Conservation (phyloP, 306 rosid genomes). For the Cicer arietinum region DNA sequence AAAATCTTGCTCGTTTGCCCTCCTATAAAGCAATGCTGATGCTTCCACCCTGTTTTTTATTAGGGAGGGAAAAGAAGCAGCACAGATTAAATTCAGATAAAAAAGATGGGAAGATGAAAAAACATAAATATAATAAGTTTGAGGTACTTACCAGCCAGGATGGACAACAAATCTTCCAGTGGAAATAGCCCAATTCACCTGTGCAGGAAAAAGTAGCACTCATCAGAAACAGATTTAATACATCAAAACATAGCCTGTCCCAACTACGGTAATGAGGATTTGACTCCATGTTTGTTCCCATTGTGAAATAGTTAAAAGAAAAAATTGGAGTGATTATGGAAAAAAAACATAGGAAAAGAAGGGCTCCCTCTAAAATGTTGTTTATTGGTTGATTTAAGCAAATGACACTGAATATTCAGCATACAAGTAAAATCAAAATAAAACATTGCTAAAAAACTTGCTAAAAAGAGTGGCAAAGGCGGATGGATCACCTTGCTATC, state of each 20-base stretch:
- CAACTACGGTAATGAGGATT: neutral
- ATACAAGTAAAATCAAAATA: too few relatives aligned
- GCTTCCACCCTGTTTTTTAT: constrained; percentile 91
- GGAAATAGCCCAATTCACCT: constrained; percentile 93
- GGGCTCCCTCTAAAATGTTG: constrained; percentile 5
- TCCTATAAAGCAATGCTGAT: constrained; percentile 96
- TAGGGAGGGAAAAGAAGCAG: constrained; percentile 29
- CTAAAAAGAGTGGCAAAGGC: neutral
- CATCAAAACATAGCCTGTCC: neutral
- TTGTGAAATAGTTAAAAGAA: neutral
- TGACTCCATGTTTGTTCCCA: constrained; percentile 19
- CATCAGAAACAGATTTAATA: constrained; percentile 26
- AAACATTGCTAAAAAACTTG: too few relatives aligned
- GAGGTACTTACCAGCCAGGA: constrained; percentile 87
- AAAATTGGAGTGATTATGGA: neutral
- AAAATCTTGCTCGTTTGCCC: constrained; percentile 95
- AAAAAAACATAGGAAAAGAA: neutral
- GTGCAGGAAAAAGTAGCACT: constrained; percentile 48
- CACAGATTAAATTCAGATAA: constrained; percentile 44
- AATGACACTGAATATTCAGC: neutral
- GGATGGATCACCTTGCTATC: constrained; percentile 7
- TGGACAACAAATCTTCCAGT: constrained; percentile 83
- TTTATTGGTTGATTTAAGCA: constrained; percentile 20
- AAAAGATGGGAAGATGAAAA: neutral
- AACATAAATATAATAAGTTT: neutral